phyloP scores from a whole-genome alignment of 2,329 filamentous ascomycete species.

The Aspergillus ibericus region DNA sequence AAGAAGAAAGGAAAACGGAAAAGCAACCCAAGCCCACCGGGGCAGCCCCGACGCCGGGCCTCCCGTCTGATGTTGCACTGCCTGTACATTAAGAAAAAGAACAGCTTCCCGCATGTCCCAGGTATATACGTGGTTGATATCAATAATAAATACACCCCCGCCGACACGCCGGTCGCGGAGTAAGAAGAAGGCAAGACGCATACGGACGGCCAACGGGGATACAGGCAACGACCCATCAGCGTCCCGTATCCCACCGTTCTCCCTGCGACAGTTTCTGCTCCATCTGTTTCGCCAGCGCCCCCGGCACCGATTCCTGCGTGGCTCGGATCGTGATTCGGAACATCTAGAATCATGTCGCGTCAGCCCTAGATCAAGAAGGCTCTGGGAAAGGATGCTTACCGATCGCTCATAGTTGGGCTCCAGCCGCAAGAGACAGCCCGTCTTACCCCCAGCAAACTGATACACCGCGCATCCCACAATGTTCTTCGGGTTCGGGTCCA shows the following conservation, averaged over 20 bases:
- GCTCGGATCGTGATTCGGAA: conserved; percentile 90
- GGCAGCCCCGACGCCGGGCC: not conserved
- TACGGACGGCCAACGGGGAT: not conserved
- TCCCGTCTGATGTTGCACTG: not conserved
- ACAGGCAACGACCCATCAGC: not conserved
- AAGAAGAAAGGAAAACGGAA: not conserved
- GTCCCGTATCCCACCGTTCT: conserved; percentile 11
- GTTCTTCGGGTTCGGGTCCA: conserved; percentile 92
- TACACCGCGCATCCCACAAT: conserved; percentile 87
- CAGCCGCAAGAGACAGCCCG: conserved; percentile 86
- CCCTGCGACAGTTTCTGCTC: conserved; percentile 72
- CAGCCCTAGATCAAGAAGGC: not conserved
- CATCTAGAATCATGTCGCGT: conserved; percentile 63
- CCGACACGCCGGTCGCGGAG: not conserved
- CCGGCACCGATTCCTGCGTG: conserved; percentile 85
- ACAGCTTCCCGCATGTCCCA: not conserved
- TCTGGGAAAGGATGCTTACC: conserved; percentile 57
- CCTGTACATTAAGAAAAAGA: not conserved
- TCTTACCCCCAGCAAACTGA: conserved; percentile 77
- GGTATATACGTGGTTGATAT: not conserved
- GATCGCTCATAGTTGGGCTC: conserved; percentile 92
- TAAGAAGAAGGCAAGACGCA: not conserved
- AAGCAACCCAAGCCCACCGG: not conserved
- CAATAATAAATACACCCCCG: not conserved
- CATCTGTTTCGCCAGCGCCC: conserved; percentile 79